A percentile compares a stretch with the other conserved stretches of the same genome.
These are phyloP conservation scores for Trichophyton mentagrophytes DNA, from an alignment of 2,329 filamentous ascomycete species.

Conservation along the genomic window DNA sequence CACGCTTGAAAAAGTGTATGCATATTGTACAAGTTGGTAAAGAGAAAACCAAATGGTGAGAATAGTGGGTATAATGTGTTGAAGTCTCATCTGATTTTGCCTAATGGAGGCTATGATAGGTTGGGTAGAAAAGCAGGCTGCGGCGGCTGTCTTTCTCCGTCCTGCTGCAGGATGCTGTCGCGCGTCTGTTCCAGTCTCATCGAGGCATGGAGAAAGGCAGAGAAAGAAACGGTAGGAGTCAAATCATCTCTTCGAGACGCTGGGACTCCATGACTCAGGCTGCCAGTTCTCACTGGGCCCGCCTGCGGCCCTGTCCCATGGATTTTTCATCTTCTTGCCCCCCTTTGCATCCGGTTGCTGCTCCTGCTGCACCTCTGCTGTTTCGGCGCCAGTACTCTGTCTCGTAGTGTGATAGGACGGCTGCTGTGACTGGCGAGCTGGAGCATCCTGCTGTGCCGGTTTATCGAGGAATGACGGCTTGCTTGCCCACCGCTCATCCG, in stretches of 20 bases:
- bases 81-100: not conserved
- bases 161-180: not conserved
- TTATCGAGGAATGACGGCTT: constrained; percentile 47
- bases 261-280: constrained; percentile 49
- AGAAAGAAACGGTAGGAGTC: no score
- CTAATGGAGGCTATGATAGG: not conserved
- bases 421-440: constrained; percentile 34
- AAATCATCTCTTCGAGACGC: constrained; percentile 27
- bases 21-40: not conserved
- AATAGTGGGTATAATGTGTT: not conserved
- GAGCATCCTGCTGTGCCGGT: constrained; percentile 37
- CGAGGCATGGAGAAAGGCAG: no score
- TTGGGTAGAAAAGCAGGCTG: not conserved
- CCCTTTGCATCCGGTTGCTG: constrained; percentile 10
- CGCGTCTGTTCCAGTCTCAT: no score
- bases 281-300: constrained; percentile 55
- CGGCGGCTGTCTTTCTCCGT: not conserved
- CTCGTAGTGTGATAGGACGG: constrained; percentile 23
- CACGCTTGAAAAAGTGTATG: not conserved
- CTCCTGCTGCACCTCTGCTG: constrained; percentile 22
- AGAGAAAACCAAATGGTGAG: not conserved
- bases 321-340: constrained; percentile 26
- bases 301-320: constrained; percentile 46
- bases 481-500: constrained; percentile 49
- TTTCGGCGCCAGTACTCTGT: constrained; percentile 17